A percentile compares a stretch with the other conserved stretches of the same genome.
Conservation (phyloP, 1,284 basidiomycete genomes). For the Neotropicomus parvogracilis region DNA sequence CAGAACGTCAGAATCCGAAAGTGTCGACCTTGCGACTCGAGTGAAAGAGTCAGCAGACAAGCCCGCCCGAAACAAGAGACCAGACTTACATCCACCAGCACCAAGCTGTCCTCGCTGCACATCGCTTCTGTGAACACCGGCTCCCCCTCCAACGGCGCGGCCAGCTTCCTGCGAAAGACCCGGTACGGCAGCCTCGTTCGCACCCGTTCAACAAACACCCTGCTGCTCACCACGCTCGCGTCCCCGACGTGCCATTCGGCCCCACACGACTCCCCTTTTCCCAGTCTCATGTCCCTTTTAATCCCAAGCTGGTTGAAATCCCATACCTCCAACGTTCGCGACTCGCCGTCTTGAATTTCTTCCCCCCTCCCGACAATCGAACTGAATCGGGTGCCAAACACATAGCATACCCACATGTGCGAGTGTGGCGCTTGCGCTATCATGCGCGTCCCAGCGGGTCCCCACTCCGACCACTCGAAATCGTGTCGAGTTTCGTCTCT, state of each 20-base stretch:
- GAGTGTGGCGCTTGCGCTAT: slow-evolving; percentile 36
- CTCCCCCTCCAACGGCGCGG: slow-evolving; percentile 10
- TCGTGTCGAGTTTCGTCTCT: slow-evolving; percentile 20
- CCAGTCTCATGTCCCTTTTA: slow-evolving; percentile 26
- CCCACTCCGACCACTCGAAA: slow-evolving; percentile 53
- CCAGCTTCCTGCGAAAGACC: slow-evolving; percentile 22
- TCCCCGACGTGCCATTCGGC: slow-evolving; percentile 27
- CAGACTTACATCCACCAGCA: slow-evolving; percentile 47
- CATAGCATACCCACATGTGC: slow-evolving; percentile 55
- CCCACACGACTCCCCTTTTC: slow-evolving; percentile 3
- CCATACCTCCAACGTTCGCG: slow-evolving; percentile 36
- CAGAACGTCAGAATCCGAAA: slow-evolving; percentile 33
- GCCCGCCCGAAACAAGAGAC: not conserved
- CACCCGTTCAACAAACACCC: slow-evolving; percentile 39
- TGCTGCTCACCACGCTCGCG: slow-evolving; percentile 20
- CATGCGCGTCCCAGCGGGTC: slow-evolving; percentile 44
- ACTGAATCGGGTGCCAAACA: slow-evolving; percentile 49
- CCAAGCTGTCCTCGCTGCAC: slow-evolving; percentile 53
- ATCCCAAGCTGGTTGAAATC: slow-evolving; percentile 53
- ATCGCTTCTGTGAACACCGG: slow-evolving; percentile 36
- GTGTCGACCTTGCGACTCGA: slow-evolving; percentile 20
- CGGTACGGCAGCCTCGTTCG: slow-evolving; percentile 46
- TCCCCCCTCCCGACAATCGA: slow-evolving; percentile 18
- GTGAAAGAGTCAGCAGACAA: not conserved
- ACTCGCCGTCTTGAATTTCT: slow-evolving; percentile 1